phyloP scores from a whole-genome alignment of 2,329 filamentous ascomycete species.

The Fusarium nurragi region DNA sequence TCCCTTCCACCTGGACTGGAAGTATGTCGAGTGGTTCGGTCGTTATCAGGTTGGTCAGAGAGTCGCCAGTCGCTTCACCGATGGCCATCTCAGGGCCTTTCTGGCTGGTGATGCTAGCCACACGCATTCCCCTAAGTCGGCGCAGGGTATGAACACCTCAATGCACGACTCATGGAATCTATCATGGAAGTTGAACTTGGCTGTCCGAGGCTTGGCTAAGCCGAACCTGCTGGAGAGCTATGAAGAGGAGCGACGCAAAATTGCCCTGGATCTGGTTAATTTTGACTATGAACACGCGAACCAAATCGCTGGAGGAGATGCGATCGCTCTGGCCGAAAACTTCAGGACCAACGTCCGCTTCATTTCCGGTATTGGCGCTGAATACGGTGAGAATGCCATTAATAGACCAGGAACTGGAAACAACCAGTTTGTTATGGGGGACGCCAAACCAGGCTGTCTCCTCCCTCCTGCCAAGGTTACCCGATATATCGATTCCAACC shows the following conservation, averaged over 20 bases:
- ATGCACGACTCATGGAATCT: constrained; percentile 72
- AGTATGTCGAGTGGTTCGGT: constrained; percentile 74
- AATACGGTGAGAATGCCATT: constrained; percentile 63
- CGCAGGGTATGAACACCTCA: constrained; percentile 72
- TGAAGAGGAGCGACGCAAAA: constrained; percentile 69
- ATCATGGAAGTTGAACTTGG: constrained; percentile 61
- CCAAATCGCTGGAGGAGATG: constrained; percentile 69
- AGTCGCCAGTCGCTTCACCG: constrained; percentile 74
- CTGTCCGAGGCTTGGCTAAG: constrained; percentile 65
- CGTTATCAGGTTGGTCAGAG: constrained; percentile 77
- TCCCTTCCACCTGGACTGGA: constrained; percentile 67
- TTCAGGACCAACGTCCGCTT: constrained; percentile 77
- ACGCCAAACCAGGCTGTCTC: constrained; percentile 63
- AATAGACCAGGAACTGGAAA: constrained; percentile 54
- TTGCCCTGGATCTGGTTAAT: constrained; percentile 66
- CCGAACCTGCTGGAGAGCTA: constrained; percentile 67
- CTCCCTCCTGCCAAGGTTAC: constrained; percentile 76
- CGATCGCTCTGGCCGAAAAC: constrained; percentile 71
- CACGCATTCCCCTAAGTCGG: constrained; percentile 77
- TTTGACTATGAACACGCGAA: constrained; percentile 68
- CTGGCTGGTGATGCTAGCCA: constrained; percentile 76
- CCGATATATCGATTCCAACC: constrained; percentile 80
- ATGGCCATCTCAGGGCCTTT: constrained; percentile 70
- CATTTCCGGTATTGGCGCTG: constrained; percentile 76
- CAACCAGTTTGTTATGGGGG: constrained; percentile 56